phyloP scores from a whole-genome alignment of 1,284 basidiomycete genomes.

The Cerrena zonata region DNA sequence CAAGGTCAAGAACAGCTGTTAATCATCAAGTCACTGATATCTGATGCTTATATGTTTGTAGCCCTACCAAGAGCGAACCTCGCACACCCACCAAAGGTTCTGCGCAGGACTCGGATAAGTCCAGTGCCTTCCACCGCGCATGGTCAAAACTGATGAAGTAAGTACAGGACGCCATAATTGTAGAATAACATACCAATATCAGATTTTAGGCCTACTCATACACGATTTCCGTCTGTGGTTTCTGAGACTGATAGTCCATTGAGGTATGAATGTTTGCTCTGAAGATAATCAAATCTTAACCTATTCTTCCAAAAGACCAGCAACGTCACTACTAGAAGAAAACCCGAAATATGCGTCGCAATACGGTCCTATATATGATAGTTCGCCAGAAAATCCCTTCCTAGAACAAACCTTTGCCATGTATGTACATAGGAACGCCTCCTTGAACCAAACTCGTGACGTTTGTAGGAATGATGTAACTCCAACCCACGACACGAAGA shows the following conservation, averaged over 20 bases:
- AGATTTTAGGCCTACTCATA: neutral
- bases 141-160: slow-evolving; percentile 21
- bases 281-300: too few species aligned
- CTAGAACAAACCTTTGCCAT: neutral
- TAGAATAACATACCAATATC: too few species aligned
- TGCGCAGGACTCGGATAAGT: slow-evolving; percentile 8
- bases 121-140: slow-evolving; percentile 18
- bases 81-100: slow-evolving; percentile 7
- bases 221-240: neutral
- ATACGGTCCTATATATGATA: slow-evolving; percentile 4
- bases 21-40: neutral
- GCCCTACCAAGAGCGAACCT: neutral
- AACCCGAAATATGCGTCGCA: too few species aligned
- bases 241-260: too few species aligned
- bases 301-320: too few species aligned
- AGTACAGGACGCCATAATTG: neutral
- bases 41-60: neutral
- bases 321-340: too few species aligned
- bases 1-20: too few species aligned
- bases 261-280: too few species aligned
- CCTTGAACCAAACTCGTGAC: too few species aligned
- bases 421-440: neutral
- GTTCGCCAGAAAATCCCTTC: slow-evolving; percentile 9
- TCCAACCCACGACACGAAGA: too few species aligned
- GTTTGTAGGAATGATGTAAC: too few species aligned